Evolutionary conservation across 768 basidiomycete species (phyloP).

Genomic region (Sarcodon aspratus): DNA sequence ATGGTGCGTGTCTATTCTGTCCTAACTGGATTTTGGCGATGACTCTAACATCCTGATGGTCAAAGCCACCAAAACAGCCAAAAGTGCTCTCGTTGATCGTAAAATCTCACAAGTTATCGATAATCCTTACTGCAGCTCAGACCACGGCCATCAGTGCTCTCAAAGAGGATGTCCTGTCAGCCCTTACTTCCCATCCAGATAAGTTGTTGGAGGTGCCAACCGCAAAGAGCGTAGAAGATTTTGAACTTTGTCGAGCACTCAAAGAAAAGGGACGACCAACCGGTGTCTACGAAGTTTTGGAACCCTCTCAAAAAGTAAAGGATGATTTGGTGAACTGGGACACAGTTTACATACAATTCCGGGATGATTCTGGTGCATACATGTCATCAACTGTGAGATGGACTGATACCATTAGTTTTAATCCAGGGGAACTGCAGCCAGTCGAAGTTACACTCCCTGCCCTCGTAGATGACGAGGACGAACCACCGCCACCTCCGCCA

Average conservation of each 20-base stretch:
- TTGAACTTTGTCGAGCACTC: conserved; percentile 49
- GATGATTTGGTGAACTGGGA: conserved; percentile 55
- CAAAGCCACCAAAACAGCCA: conserved; percentile 44
- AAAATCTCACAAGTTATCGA: conserved; percentile 62
- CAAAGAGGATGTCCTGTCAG: conserved; percentile 29
- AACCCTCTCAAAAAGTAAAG: conserved; percentile 33
- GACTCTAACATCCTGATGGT: not conserved
- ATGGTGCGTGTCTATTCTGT: too few relatives aligned
- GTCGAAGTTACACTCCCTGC: conserved; percentile 48
- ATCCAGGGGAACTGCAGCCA: conserved; percentile 46
- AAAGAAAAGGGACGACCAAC: conserved; percentile 39
- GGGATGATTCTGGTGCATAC: conserved; percentile 46
- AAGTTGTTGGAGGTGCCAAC: conserved; percentile 23
- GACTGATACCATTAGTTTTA: not conserved
- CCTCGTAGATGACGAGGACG: conserved; percentile 53
- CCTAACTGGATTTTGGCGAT: not conserved
- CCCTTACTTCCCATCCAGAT: conserved; percentile 10
- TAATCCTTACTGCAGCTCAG: conserved; percentile 47
- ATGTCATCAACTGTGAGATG: not conserved
- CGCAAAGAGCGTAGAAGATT: conserved; percentile 30
- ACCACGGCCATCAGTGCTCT: conserved; percentile 53
- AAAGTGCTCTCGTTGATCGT: conserved; percentile 60
- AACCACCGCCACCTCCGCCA: conserved; percentile 20
- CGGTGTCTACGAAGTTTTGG: conserved; percentile 42
- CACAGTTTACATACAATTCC: conserved; percentile 55